A percentile compares a stretch with the other conserved stretches of the same genome.
These are phyloP conservation scores for Cladosporium sp. DNA, from an alignment of 2,329 filamentous ascomycete genomes.

Conservation along the genomic window DNA sequence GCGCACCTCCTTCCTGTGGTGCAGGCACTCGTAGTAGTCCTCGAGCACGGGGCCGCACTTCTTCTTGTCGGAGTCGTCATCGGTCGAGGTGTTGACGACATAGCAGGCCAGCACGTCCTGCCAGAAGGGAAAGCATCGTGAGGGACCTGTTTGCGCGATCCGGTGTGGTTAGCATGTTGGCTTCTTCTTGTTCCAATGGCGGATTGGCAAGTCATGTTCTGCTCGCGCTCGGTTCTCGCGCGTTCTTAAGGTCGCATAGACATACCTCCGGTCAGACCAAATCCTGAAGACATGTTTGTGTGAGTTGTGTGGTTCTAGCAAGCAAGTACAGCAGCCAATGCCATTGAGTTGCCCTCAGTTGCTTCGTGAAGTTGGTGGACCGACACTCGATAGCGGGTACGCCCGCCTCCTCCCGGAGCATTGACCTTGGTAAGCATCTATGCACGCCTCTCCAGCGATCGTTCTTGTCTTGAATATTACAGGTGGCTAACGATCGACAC, in stretches of 20 bases:
- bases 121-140: slow-evolving; percentile 98
- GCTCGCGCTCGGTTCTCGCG: background rate
- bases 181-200: background rate
- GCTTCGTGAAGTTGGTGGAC: background rate
- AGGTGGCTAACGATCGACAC: no score
- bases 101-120: slow-evolving; percentile 99
- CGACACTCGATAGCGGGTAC: no score
- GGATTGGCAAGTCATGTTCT: background rate
- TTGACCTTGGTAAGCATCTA: background rate
- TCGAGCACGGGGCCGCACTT: slow-evolving; percentile 85
- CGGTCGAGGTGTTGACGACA: slow-evolving; percentile 82
- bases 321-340: slow-evolving; percentile 12
- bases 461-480: no score
- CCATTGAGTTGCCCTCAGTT: background rate
- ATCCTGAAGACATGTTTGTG: slow-evolving; percentile 73
- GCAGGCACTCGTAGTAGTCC: slow-evolving; percentile 98
- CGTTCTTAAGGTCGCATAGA: slow-evolving; percentile 23
- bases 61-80: slow-evolving; percentile 77
- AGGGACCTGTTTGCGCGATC: slow-evolving; percentile 53
- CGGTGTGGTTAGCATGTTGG: slow-evolving; percentile 15
- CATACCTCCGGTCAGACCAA: slow-evolving; percentile 77
- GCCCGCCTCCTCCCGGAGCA: no score
- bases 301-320: slow-evolving; percentile 12
- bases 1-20: slow-evolving; percentile 96
- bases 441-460: background rate